Base-by-base conservation (phyloP, 2,329 filamentous ascomycete species). In the Leptographium wingfieldii region DNA sequence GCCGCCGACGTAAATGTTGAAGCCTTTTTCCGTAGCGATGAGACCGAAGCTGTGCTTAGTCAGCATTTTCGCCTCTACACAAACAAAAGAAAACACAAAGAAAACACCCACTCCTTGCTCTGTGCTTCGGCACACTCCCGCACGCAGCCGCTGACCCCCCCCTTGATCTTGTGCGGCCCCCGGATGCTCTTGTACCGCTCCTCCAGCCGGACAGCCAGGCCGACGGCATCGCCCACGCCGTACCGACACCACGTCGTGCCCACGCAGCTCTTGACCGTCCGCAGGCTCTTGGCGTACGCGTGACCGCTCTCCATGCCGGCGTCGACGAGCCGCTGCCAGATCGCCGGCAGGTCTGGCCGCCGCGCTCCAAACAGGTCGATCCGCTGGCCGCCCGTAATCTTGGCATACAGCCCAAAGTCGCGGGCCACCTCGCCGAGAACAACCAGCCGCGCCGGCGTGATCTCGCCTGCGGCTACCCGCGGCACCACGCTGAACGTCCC, bases 311-410 rank as follows among this genome's bases (percentile, higher is more conserved):
- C 91, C 85, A 96, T 87, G 25, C 91, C 91, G 1, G 87, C 91
- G 60, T 88, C 85, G 10, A 95, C 82, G 3, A 96, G 78, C 65
- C 84, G 82, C 52, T 81, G 81, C 91, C 91, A 96, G 66, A 96
- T 96, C 16, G 80, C 79, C 2, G 88, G 78, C 22, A 96, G 77
- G 70, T 96, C 90, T 65, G 94, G 87, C 73, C 95, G 95, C 73
- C 85, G 85, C 0, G 91, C 91, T 49, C 91, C 91, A 68, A 96
- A 96, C 85, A 96, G 83, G 71, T 96, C 91, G 68, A 96, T 95
- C 60, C 91, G 83, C 72, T 96, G 91, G 1, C 88, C 91, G 59
- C 91, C 91, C 0, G 91, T 96, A 69, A 96, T 95, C 73, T 96
- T 96, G 68, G 86, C 90, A 74, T 96, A 96, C 7, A 96, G 76